These are phyloP conservation scores for Torrubiellomyces zombiae DNA, from an alignment of 2,329 filamentous ascomycete genomes.

Conservation along the genomic window DNA sequence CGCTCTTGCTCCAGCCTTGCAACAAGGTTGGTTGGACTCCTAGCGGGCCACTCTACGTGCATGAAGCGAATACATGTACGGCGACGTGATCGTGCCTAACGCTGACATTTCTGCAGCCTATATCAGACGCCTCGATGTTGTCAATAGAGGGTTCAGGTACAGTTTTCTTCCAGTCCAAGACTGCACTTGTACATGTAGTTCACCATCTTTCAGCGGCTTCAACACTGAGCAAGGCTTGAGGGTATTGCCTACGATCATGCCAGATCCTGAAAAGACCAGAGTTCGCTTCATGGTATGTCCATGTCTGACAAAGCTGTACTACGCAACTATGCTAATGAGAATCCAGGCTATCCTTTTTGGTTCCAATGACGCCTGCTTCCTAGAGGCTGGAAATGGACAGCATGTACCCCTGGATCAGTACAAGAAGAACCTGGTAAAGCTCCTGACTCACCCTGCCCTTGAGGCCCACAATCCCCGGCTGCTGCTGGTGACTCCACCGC, in stretches of 20 bases:
- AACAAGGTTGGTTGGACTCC: slow-evolving; percentile 1
- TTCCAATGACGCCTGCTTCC: slow-evolving; percentile 2
- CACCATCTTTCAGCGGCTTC: slow-evolving; percentile 1
- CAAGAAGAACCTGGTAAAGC: slow-evolving; percentile 1
- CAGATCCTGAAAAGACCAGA: slow-evolving; percentile 1
- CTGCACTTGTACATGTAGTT: not conserved
- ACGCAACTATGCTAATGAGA: not conserved
- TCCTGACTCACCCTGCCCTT: slow-evolving; percentile 1
- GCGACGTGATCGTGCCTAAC: not conserved
- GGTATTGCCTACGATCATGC: slow-evolving; percentile 1
- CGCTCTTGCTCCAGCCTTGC: slow-evolving; percentile 1
- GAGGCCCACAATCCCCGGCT: slow-evolving; percentile 1
- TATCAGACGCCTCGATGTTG: slow-evolving; percentile 1
- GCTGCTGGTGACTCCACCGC: slow-evolving; percentile 1
- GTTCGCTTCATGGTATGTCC: slow-evolving; percentile 1
- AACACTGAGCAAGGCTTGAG: slow-evolving; percentile 1
- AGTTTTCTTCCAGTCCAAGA: not conserved
- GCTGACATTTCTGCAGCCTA: slow-evolving; percentile 1
- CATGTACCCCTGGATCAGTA: slow-evolving; percentile 2
- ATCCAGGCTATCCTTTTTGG: slow-evolving; percentile 1
- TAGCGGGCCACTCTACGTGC: too few species aligned
- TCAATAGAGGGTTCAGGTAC: slow-evolving; percentile 1
- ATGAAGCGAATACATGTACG: too few species aligned
- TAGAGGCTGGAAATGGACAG: slow-evolving; percentile 1
- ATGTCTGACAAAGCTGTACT: not conserved